These are phyloP conservation scores for Neurospora discreta DNA, from an alignment of 495 filamentous ascomycete genomes.

Conservation along the genomic window DNA sequence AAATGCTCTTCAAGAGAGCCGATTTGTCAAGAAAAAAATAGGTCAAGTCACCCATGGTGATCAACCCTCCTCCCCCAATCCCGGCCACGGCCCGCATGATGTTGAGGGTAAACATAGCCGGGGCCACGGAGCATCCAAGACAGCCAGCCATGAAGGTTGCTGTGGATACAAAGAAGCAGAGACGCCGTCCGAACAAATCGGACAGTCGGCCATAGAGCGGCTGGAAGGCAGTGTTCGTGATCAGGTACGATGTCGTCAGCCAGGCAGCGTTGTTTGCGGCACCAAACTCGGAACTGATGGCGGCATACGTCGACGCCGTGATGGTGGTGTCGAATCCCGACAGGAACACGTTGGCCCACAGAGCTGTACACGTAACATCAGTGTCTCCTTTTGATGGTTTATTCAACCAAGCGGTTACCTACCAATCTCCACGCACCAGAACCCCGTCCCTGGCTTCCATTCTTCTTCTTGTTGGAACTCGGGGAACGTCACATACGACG, in stretches of 20 bases:
- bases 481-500: conserved; percentile 13
- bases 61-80: conserved; percentile 48
- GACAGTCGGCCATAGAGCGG: conserved; percentile 36
- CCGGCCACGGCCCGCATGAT: conserved; percentile 39
- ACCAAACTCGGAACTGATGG: conserved; percentile 47
- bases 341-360: conserved; percentile 56
- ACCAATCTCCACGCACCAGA: conserved; percentile 32
- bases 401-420: neutral
- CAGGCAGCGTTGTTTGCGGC: conserved; percentile 45
- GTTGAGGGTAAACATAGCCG: conserved; percentile 29
- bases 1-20: neutral
- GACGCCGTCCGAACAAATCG: conserved; percentile 43
- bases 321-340: conserved; percentile 56
- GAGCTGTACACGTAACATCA: conserved; percentile 27
- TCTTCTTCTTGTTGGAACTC: conserved; percentile 5
- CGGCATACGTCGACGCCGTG: conserved; percentile 53
- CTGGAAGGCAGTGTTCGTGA: conserved; percentile 61
- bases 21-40: neutral
- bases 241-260: conserved; percentile 64
- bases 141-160: conserved; percentile 37
- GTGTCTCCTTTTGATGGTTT: conserved; percentile 4
- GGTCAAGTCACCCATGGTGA: conserved; percentile 46
- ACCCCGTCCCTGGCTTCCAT: conserved; percentile 21
- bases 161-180: conserved; percentile 39
- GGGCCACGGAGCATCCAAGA: conserved; percentile 35